These are phyloP conservation scores for Dissoconium aciculare DNA, from an alignment of 2,329 filamentous ascomycete genomes.

Conservation along the genomic window DNA sequence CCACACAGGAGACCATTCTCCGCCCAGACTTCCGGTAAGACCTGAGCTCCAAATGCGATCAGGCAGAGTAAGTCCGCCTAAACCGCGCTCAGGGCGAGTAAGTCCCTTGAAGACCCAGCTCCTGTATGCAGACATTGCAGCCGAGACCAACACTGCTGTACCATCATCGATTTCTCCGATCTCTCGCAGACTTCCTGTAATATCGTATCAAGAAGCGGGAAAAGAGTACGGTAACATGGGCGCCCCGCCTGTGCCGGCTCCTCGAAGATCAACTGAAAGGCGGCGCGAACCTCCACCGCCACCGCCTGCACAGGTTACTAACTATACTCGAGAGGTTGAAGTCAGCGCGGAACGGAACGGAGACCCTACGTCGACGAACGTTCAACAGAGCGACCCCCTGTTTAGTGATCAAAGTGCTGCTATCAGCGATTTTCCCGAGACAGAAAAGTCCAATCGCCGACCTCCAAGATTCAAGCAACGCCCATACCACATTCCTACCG, in stretches of 20 bases:
- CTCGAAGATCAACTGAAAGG: slow-evolving; percentile 19
- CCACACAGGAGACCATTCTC: slow-evolving; percentile 10
- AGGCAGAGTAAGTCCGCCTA: slow-evolving; percentile 19
- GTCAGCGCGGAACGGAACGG: too few relatives aligned
- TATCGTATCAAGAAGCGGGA: too few relatives aligned
- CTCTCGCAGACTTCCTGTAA: too few relatives aligned
- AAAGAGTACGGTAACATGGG: slow-evolving; percentile 1
- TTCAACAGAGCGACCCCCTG: too few relatives aligned
- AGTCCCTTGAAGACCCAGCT: slow-evolving; percentile 19
- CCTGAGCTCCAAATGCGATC: slow-evolving; percentile 20
- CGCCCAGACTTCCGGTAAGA: slow-evolving; percentile 20
- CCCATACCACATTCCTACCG: slow-evolving; percentile 61
- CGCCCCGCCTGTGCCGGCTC: slow-evolving; percentile 23
- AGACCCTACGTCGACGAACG: too few relatives aligned
- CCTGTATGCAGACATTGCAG: too few relatives aligned
- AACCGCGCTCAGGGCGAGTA: slow-evolving; percentile 14
- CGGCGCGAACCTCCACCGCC: slow-evolving; percentile 13
- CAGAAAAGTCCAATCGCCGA: slow-evolving; percentile 68
- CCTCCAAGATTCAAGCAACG: slow-evolving; percentile 61
- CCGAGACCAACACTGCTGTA: too few relatives aligned
- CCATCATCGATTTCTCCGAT: too few relatives aligned
- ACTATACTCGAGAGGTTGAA: too few relatives aligned
- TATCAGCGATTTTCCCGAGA: slow-evolving; percentile 57
- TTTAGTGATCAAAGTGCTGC: slow-evolving; percentile 9
- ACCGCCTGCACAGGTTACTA: slow-evolving; percentile 7